Evolutionary conservation across 768 basidiomycete species (phyloP).

Genomic region (Lentinula aciculospora): DNA sequence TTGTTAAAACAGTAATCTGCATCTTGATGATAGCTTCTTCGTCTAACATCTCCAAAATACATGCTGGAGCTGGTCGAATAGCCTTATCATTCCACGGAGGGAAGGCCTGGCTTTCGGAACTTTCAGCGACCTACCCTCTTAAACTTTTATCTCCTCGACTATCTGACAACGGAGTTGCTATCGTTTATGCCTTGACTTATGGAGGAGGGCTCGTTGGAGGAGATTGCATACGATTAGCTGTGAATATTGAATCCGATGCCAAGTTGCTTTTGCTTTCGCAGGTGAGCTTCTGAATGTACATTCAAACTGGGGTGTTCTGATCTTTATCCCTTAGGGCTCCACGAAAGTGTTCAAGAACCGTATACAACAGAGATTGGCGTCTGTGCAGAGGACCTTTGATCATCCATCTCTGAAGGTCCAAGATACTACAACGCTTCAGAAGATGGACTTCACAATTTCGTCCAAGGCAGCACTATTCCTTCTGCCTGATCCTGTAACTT

Average conservation of each 20-base stretch:
- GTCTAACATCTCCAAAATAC: conserved; percentile 21
- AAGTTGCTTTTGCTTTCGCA: conserved; percentile 79
- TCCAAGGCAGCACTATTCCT: conserved; percentile 60
- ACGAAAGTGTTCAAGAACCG: conserved; percentile 93
- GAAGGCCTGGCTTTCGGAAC: conserved; percentile 61
- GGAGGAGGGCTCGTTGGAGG: conserved; percentile 91
- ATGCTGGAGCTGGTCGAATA: conserved; percentile 54
- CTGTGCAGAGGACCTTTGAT: conserved; percentile 16
- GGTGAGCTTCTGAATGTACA: conserved; percentile 32
- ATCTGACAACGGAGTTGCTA: conserved; percentile 42
- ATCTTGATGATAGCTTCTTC: not conserved
- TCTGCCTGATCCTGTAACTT: conserved; percentile 90
- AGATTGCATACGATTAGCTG: conserved; percentile 62
- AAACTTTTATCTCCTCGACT: conserved; percentile 78
- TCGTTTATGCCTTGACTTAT: conserved; percentile 80
- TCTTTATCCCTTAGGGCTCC: conserved; percentile 52
- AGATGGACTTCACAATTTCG: conserved; percentile 51
- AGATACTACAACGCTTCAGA: conserved; percentile 47
- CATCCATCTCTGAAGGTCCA: not conserved
- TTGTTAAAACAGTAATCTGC: not conserved
- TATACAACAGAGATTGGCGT: conserved; percentile 50
- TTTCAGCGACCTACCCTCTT: conserved; percentile 80
- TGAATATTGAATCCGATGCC: conserved; percentile 51
- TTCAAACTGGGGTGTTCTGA: conserved; percentile 1
- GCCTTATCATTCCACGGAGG: conserved; percentile 45